phyloP scores from a whole-genome alignment of 2,329 filamentous ascomycete genomes.

The Verticillium dahliae region DNA sequence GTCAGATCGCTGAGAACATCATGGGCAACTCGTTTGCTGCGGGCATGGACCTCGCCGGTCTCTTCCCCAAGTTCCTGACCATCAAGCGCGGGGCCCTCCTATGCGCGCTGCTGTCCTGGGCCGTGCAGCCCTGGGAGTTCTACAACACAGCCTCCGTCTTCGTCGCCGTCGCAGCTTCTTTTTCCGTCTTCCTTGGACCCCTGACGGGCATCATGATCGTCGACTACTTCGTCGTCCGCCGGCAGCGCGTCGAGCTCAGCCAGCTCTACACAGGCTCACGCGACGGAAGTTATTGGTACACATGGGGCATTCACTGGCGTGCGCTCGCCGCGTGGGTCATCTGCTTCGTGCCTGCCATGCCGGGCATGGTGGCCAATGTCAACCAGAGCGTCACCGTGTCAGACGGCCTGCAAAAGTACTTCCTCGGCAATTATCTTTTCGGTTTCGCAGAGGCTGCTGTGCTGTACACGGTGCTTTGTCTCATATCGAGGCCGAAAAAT shows the following conservation, averaged over 20 bases:
- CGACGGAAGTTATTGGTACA: slow-evolving; percentile 30
- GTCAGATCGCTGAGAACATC: slow-evolving; percentile 21
- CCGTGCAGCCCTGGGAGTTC: slow-evolving; percentile 22
- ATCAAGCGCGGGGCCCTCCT: slow-evolving; percentile 20
- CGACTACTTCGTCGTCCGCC: slow-evolving; percentile 23
- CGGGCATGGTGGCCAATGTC: slow-evolving; percentile 16
- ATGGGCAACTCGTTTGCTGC: slow-evolving; percentile 20
- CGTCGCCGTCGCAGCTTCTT: slow-evolving; percentile 18
- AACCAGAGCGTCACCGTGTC: slow-evolving; percentile 9
- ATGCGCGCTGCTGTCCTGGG: slow-evolving; percentile 15
- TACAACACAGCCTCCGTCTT: slow-evolving; percentile 20
- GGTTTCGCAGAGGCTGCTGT: slow-evolving; percentile 8
- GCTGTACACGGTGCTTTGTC: slow-evolving; percentile 7
- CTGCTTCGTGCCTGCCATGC: slow-evolving; percentile 21
- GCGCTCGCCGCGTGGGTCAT: slow-evolving; percentile 15
- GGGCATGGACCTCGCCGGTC: slow-evolving; percentile 20
- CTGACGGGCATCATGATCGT: slow-evolving; percentile 21
- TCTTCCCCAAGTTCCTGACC: slow-evolving; percentile 19
- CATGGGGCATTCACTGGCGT: slow-evolving; percentile 16
- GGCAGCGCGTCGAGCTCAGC: slow-evolving; percentile 26
- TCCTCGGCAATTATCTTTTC: slow-evolving; percentile 12
- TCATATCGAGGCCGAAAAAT: slow-evolving; percentile 6
- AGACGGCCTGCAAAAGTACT: slow-evolving; percentile 14
- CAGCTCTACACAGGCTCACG: slow-evolving; percentile 25
- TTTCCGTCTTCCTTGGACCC: slow-evolving; percentile 21